Evolutionary conservation across 2,329 filamentous ascomycete species (phyloP).

Genomic region (Thermothelomyces thermophilus): DNA sequence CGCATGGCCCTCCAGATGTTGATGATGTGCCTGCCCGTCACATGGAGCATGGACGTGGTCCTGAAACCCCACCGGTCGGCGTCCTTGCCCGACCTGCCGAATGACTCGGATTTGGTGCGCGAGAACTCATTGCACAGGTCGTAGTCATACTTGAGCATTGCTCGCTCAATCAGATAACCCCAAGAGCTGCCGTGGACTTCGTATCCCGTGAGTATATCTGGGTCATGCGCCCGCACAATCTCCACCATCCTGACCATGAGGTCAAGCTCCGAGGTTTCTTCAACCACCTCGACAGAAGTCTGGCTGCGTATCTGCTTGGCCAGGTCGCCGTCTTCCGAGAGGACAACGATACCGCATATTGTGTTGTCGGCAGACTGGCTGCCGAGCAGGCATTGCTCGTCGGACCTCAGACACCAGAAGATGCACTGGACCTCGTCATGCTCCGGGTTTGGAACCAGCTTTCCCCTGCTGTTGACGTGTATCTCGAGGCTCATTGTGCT

Average conservation of each 20-base stretch:
- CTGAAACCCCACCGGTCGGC: constrained; percentile 90
- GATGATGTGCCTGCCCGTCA: constrained; percentile 94
- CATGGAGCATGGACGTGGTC: constrained; percentile 80
- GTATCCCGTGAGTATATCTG: constrained; percentile 89
- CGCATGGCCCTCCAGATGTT: constrained; percentile 97
- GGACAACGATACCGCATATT: constrained; percentile 64
- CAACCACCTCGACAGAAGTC: constrained; percentile 55
- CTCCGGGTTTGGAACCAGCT: constrained; percentile 79
- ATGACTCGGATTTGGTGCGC: constrained; percentile 74
- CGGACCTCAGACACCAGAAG: constrained; percentile 83
- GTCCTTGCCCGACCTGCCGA: constrained; percentile 79
- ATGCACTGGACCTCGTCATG: constrained; percentile 82
- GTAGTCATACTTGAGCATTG: constrained; percentile 78
- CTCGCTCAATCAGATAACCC: constrained; percentile 92
- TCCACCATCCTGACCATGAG: constrained; percentile 80
- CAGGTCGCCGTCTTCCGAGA: constrained; percentile 56
- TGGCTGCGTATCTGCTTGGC: constrained; percentile 57
- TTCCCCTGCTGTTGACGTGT: constrained; percentile 79
- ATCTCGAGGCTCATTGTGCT: constrained; percentile 91
- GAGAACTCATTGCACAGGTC: constrained; percentile 89
- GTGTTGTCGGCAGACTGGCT: constrained; percentile 43
- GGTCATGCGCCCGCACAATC: constrained; percentile 76
- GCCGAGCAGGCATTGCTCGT: constrained; percentile 52
- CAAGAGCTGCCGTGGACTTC: constrained; percentile 91
- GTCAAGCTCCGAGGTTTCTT: constrained; percentile 75